These are phyloP conservation scores for Eucalyptus virginea DNA, from an alignment of 345 rosid species.

Conservation along the genomic window DNA sequence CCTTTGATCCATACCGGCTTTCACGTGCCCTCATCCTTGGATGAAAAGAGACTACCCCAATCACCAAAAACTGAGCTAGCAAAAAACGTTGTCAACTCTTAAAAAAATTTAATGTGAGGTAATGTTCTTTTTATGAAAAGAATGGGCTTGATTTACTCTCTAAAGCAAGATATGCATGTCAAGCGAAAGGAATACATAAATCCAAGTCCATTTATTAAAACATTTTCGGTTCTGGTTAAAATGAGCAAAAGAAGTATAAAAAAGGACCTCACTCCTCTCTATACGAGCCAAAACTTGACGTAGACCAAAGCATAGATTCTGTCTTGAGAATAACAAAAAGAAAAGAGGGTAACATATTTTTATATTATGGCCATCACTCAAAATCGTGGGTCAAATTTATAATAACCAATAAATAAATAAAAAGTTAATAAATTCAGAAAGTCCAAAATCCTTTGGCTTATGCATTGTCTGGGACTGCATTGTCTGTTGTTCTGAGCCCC, in stretches of 20 bases:
- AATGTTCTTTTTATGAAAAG: not conserved
- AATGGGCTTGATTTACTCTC: not conserved
- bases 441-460: not conserved
- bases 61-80: not conserved
- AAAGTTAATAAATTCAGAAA: not conserved
- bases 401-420: not conserved
- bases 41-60: not conserved
- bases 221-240: not conserved
- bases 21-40: not conserved
- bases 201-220: not conserved
- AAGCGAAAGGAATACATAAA: not conserved
- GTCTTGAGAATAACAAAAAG: not conserved
- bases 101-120: not conserved
- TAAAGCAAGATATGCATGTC: not conserved
- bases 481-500: not conserved
- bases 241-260: not conserved
- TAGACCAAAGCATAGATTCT: not conserved
- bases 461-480: not conserved
- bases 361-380: not conserved
- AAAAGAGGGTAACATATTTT: not conserved
- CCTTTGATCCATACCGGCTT: not conserved
- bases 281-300: not conserved
- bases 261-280: not conserved
- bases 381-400: not conserved
- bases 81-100: not conserved